Evolutionary conservation across 2,329 filamentous ascomycete species (phyloP).

Genomic region (Fusarium sororula): DNA sequence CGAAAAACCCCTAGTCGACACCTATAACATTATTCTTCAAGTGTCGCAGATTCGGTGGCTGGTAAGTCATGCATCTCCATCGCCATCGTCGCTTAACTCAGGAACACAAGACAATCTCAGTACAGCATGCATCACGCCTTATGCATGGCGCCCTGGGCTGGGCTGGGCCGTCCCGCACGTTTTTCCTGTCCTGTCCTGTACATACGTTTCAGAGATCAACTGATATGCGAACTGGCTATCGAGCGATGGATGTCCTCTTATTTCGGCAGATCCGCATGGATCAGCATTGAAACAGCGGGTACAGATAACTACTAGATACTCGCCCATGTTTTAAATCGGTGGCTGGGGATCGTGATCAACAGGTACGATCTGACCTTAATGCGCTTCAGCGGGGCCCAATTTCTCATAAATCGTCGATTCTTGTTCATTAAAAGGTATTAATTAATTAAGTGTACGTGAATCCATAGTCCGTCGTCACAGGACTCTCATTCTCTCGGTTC

Average conservation of each 20-base stretch:
- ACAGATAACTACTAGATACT: too few species aligned
- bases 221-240: background rate
- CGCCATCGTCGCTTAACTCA: slow-evolving; percentile 9
- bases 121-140: background rate
- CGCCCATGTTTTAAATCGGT: background rate
- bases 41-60: slow-evolving; percentile 20
- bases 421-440: background rate
- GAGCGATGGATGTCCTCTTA: background rate
- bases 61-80: background rate
- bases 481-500: slow-evolving; percentile 13
- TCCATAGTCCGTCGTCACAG: slow-evolving; percentile 7
- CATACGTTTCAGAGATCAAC: slow-evolving; percentile 9
- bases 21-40: background rate
- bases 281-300: background rate
- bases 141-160: slow-evolving; percentile 21
- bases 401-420: background rate
- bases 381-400: background rate
- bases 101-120: slow-evolving; percentile 18
- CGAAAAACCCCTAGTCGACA: background rate
- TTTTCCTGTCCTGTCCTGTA: background rate
- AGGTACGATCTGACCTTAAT: slow-evolving; percentile 17
- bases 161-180: slow-evolving; percentile 25
- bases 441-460: slow-evolving; percentile 8
- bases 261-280: slow-evolving; percentile 12
- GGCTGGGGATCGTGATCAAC: slow-evolving; percentile 30